Base-by-base conservation (phyloP, 495 filamentous ascomycete genomes). In the Lasiosphaeriaceae sp. region DNA sequence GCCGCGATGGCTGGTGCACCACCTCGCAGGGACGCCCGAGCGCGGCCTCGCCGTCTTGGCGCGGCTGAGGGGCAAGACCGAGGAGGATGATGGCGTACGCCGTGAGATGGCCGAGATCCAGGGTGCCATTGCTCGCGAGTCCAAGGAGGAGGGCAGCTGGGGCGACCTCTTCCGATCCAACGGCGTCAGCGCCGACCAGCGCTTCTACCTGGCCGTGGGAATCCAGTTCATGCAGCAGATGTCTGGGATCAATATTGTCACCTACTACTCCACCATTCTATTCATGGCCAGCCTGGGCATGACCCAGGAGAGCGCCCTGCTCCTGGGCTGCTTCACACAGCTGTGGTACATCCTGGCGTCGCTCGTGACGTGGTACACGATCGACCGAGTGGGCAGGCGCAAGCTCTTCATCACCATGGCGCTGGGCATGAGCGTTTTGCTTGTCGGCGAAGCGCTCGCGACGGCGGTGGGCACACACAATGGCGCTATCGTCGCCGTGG, bases 331-430 rank as follows among this genome's bases (percentile, higher is more conserved):
- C 35, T 77, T 77, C 62, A 82, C 66, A 16, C 62, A 68, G 29
- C 55, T 73, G 29, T 65, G 68, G 47, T 78, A 72, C 51, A 62
- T 77, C 23, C 55, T 70, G 24, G 67, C 68, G 9, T 71, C 72
- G 5, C 66, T 74, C 39, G 69, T 72, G 21, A 67, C 74, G 8
- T 65, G 75, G 48, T 74, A 69, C 60, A 63, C 71, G 11, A 78
- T 85, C 66, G 81, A 86, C 35, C 66, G 70, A 1, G 72, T 81
- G 19, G 81, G 81, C 5, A 72, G 82, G 3, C 69, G 81, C 7
- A 62, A 72, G 29, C 69, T 83, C 23, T 67, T 83, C 50, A 75
- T 83, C 60, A 61, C 74, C 52, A 78, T 74, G 21, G 72, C 73
- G 9, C 64, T 72, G 9, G 77, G 71, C 1, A 69, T 81, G 31